These are phyloP conservation scores for Erysimum cheiranthoides DNA, from an alignment of 345 rosid genomes.

Conservation along the genomic window DNA sequence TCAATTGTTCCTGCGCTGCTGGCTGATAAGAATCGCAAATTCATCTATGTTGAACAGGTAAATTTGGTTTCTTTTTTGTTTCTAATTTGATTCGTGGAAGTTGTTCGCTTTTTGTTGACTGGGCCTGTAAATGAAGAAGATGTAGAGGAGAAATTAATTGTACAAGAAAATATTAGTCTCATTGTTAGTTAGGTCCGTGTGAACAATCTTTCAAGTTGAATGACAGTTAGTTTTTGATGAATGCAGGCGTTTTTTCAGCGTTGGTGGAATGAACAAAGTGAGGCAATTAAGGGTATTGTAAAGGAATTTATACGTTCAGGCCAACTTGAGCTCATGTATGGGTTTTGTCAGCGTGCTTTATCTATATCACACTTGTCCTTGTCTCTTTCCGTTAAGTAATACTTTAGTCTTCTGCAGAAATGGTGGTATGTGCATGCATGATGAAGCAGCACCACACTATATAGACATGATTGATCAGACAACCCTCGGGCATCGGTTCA, in stretches of 20 bases:
- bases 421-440: slow-evolving; percentile 99
- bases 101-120: slow-evolving; percentile 19
- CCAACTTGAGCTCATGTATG: slow-evolving; percentile 92
- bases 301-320: slow-evolving; percentile 71
- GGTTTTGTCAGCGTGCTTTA: slow-evolving; percentile 7
- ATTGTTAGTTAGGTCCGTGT: background rate
- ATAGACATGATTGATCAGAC: slow-evolving; percentile 99
- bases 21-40: slow-evolving; percentile 90
- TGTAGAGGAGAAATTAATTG: background rate
- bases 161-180: background rate
- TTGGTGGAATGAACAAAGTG: slow-evolving; percentile 96
- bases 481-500: slow-evolving; percentile 88
- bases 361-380: slow-evolving; percentile 3
- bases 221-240: slow-evolving; percentile 33
- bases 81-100: slow-evolving; percentile 23
- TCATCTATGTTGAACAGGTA: slow-evolving; percentile 86
- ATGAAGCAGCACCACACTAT: slow-evolving; percentile 91
- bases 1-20: slow-evolving; percentile 82
- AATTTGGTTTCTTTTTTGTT: slow-evolving; percentile 31
- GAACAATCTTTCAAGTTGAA: slow-evolving; percentile 8
- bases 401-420: slow-evolving; percentile 58
- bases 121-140: background rate
- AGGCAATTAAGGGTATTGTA: slow-evolving; percentile 57
- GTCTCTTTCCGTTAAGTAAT: background rate
- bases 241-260: slow-evolving; percentile 94